Base-by-base conservation (phyloP, 1,139 yeast genomes). In the Saccharomyces pastorianus region DNA sequence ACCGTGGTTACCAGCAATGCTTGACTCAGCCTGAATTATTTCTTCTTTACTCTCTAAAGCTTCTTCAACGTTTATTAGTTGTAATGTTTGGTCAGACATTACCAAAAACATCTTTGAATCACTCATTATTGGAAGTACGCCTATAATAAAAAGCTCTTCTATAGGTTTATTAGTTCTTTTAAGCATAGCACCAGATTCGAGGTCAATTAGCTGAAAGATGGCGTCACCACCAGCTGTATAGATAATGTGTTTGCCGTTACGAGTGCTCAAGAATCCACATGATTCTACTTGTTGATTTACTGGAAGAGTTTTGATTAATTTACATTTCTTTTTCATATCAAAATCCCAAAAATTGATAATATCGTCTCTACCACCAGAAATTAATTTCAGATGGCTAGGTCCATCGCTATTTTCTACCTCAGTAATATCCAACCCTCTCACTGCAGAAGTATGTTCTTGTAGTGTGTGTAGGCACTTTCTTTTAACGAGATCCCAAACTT, bases 1-100 rank as follows among this genome's bases (percentile, higher is more conserved):
- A 57, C 97, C 98, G 70, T 93, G 96, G 69, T 91, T 90, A 63
- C 98, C 98, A 1, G 96, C 95, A 60, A 90, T 77, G 49, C 83
- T 76, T 53, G 82, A 76, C 9, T 71, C 61, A 2, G 81, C 67
- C 9, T 79, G 76, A 8, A 87, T 70, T 17, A 66, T 69, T 17
- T 62, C 67, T n/a, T 67, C 61, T 6, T 68, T 17, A 32, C 63
- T 53, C 14, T 59, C 62, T 13, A 67, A 57, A 9, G 66, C 61
- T 17, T 68, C 66, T 6, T 69, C 63, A 14, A 77, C 56, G 56
- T 80, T 79, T 14, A 84, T 60, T 62, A 83, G 79, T 41, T 81
- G 76, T 28, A 91, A 72, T 0, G 96, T 85, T 71, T 93, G 97
- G 71, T 93, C 99, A 47, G 96, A 86, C 20, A 85, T 68, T 0